Conservation (phyloP, 768 basidiomycete genomes). For the Cytidiella melzeri region DNA sequence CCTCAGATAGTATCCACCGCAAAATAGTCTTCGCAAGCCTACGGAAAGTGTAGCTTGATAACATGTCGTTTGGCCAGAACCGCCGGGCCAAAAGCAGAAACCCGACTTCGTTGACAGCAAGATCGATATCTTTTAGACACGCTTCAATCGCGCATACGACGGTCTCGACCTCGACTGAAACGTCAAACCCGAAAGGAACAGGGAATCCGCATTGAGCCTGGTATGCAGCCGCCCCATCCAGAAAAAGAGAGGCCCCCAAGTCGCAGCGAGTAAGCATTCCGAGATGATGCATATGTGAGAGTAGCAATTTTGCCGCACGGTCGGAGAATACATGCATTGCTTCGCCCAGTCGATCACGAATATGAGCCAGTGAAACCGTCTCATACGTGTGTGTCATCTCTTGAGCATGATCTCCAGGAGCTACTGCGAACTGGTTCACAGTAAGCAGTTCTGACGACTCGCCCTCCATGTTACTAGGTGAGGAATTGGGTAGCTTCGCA, state of each 20-base stretch:
- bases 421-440: constrained; percentile 30
- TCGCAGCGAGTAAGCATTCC: constrained; percentile 55
- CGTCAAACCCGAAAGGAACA: constrained; percentile 64
- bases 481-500: constrained; percentile 36
- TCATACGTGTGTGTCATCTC: constrained; percentile 45
- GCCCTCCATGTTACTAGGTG: constrained; percentile 5
- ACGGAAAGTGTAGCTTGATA: constrained; percentile 63
- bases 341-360: constrained; percentile 52
- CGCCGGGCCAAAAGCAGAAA: constrained; percentile 61
- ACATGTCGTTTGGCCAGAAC: constrained; percentile 70
- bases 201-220: constrained; percentile 51
- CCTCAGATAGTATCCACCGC: constrained; percentile 72
- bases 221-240: constrained; percentile 27
- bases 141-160: constrained; percentile 67
- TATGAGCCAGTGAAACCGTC: constrained; percentile 48
- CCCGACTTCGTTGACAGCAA: constrained; percentile 70
- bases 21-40: constrained; percentile 54
- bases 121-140: constrained; percentile 62
- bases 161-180: constrained; percentile 66
- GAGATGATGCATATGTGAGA: constrained; percentile 54
- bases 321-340: constrained; percentile 55
- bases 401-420: constrained; percentile 20
- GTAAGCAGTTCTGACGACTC: constrained; percentile 42
- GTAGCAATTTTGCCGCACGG: constrained; percentile 41
- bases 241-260: constrained; percentile 28